Percentiles rank a stretch among this genome's conserved stretches.
Conservation (phyloP, 2,329 filamentous ascomycete genomes). For the Epichloe hybrida region DNA sequence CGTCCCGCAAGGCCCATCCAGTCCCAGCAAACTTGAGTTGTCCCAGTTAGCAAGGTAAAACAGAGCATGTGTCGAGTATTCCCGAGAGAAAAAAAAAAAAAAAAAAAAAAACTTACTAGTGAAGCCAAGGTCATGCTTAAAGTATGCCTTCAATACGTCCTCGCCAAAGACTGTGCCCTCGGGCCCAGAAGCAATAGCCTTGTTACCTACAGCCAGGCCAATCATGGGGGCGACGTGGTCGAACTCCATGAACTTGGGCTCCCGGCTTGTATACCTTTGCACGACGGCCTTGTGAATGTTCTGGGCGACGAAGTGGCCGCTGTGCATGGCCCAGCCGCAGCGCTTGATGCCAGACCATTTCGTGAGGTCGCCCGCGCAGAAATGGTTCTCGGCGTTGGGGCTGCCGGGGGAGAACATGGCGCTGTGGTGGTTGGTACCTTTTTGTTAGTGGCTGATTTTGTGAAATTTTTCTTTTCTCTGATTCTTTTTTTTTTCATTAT, state of each 20-base stretch:
- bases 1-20: constrained; percentile 33
- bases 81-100: too few relatives aligned
- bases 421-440: neutral
- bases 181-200: constrained; percentile 50
- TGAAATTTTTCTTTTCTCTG: too few relatives aligned
- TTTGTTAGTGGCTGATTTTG: neutral
- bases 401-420: constrained; percentile 32
- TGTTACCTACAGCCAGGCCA: constrained; percentile 56
- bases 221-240: constrained; percentile 50
- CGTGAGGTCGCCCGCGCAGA: constrained; percentile 56
- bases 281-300: constrained; percentile 56
- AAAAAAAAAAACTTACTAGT: constrained; percentile 33
- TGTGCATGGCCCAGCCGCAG: constrained; percentile 62
- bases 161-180: constrained; percentile 46
- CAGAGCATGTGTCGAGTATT: too few relatives aligned
- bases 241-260: constrained; percentile 35
- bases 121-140: constrained; percentile 55
- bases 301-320: constrained; percentile 50
- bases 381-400: constrained; percentile 47
- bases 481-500: too few relatives aligned
- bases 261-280: constrained; percentile 21
- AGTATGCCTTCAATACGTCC: constrained; percentile 49
- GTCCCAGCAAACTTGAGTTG: constrained; percentile 37
- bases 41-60: too few relatives aligned
- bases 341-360: constrained; percentile 70